Base-by-base conservation (phyloP, 306 rosid species). In the Glycine latifolia region DNA sequence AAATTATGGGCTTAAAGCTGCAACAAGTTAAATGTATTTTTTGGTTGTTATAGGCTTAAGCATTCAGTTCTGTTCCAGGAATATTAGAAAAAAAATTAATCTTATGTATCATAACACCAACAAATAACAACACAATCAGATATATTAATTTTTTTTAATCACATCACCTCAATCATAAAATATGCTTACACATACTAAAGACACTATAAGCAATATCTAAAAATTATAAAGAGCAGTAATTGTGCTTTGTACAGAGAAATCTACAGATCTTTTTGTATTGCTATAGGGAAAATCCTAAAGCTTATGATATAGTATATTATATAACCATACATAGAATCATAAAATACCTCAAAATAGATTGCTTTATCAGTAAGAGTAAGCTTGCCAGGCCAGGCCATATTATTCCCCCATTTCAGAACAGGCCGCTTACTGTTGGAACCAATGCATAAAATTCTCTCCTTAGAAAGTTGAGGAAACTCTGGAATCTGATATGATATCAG, bases 341-440 rank as follows among this genome's bases (percentile, higher is more conserved):
- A 3, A 73, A 67, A 81, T 91, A 95, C 99, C 99, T 95, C 98
- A 78, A 95, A 95, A 83, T 95, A 95, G 78, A 95, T 87, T 63
- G 99, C 97, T 87, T 83, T 93, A 80, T 91, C 92, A 8, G 99
- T 91, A 74, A 95, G 92, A 75, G 97, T 93, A 67, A 95, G 90
- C 81, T 90, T 91, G 72, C 99, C 99, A 0, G 99, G 99, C 99
- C 98, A 95, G 70, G 99, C 98, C 88, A 93, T 75, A 82, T 91
- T 91, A 46, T 92, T 91, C 89, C 90, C 97, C 99, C 99, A 95
- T 87, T 95, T 95, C 70, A 95, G 89, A 82, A 93, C 91, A 49
- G 99, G 99, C 63, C 82, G 90, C 85, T 93, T 91, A 80, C 85
- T 92, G 89, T 90, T 90, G 87, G 93, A 89, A 80, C 94, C 92